These are phyloP conservation scores for Areca catechu DNA, from an alignment of 176 grass and related monocot species.

Conservation along the genomic window DNA sequence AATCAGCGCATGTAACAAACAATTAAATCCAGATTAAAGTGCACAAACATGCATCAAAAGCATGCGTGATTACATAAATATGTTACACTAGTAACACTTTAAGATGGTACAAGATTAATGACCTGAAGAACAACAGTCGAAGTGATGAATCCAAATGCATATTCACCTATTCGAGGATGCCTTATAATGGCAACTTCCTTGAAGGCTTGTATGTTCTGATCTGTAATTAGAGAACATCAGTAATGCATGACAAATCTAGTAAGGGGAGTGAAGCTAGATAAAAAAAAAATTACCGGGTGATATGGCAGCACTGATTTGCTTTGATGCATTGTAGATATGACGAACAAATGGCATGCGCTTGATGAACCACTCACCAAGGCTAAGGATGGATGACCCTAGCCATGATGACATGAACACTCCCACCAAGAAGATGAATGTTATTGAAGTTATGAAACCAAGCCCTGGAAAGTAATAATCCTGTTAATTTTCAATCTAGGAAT, in stretches of 20 bases:
- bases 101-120: too few species aligned
- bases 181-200: conserved; percentile 18
- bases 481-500: too few species aligned
- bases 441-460: conserved; percentile 20
- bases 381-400: conserved; percentile 12
- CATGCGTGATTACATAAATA: too few species aligned
- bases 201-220: conserved; percentile 16
- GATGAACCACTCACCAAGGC: conserved; percentile 22
- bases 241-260: background rate
- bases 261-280: background rate
- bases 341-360: conserved; percentile 18
- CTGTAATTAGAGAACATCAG: conserved; percentile 2
- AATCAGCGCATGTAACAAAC: too few species aligned
- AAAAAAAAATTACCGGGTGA: conserved; percentile 12
- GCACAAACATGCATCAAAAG: too few species aligned
- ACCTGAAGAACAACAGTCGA: conserved; percentile 11
- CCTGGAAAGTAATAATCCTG: background rate
- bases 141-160: conserved; percentile 22
- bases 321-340: conserved; percentile 19
- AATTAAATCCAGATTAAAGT: too few species aligned
- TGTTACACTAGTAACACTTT: too few species aligned
- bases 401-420: conserved; percentile 23
- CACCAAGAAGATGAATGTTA: conserved; percentile 20
- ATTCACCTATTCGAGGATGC: conserved; percentile 12
- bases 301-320: conserved; percentile 19